Evolutionary conservation across 805 yeast species (phyloP), one percentile per base, ranked within the genome.

Genomic region (Starmerella gropengiesseri): DNA sequence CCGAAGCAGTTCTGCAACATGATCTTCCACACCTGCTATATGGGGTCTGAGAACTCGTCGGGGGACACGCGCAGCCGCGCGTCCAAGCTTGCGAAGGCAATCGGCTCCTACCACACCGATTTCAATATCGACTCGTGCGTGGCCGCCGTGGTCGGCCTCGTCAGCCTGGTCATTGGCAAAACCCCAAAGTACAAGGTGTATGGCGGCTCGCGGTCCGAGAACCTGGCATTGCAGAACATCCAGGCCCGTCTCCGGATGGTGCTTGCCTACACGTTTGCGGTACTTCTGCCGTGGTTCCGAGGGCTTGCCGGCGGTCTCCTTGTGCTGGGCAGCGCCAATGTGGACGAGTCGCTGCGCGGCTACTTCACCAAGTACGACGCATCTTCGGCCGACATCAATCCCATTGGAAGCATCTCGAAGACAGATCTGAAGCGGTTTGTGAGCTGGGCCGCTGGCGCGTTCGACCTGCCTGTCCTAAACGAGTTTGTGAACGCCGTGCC

Each of bases 241-340:
- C 99, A 91, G 66, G 98, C 98, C 0, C 73, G 99, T 47, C 64
- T 86, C 41, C 69, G 99, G 61, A 91, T 91, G 99, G 96, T 91
- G 1, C 61, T 89, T 36, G 81, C 94, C 11, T 91, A 91, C 58
- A 62, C 93, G 25, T 86, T 91, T 70, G 97, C 99, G 0, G 94
- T 89, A 56, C 64, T 91, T 31, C 67, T 91, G 42, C 98, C 99
- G 5, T 91, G 97, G 97, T 82, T 85, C 14, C 71, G 98, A 53
- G 78, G 80, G 7, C 64, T 74, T 37, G 67, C 71, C 17, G 85
- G 85, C 3, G 96, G 97, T 0, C 63, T 91, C 38, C 67, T 91
- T 30, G 99, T 91, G 7, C 68, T 91, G 39, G 98, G 98, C 1
- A 80, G 94, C 56, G 96, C 97, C 3, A 91, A 91, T 59, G 98